Evolutionary conservation across 192 early-diverging fungal genomes (phyloP).

Genomic region (Coemansia sp.): DNA sequence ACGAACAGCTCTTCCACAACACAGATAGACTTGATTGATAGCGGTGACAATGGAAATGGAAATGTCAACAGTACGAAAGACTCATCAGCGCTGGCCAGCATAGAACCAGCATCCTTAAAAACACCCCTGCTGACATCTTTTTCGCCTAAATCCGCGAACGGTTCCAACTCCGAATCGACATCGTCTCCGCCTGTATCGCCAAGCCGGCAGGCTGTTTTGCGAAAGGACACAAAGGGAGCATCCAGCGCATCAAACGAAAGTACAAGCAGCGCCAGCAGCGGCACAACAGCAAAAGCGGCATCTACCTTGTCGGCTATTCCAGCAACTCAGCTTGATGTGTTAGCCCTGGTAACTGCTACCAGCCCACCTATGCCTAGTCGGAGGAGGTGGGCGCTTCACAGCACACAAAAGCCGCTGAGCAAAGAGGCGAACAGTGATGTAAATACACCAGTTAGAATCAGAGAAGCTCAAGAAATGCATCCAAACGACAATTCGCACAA

Average conservation of each 20-base stretch:
- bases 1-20: neutral
- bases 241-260: neutral
- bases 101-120: neutral
- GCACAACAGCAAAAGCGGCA: neutral
- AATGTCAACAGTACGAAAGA: neutral
- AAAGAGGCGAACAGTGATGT: neutral
- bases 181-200: slow-evolving; percentile 44
- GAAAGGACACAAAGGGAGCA: neutral
- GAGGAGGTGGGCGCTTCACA: slow-evolving; percentile 32
- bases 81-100: neutral
- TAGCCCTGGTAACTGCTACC: slow-evolving; percentile 53
- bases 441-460: neutral
- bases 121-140: neutral
- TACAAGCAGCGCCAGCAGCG: neutral
- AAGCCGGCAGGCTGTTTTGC: slow-evolving; percentile 43
- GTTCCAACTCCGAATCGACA: slow-evolving; percentile 11
- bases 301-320: slow-evolving; percentile 24
- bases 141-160: neutral
- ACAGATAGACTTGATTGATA: neutral
- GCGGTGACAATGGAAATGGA: neutral
- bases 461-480: too few species aligned
- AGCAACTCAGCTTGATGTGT: slow-evolving; percentile 49
- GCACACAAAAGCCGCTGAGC: slow-evolving; percentile 29
- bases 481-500: neutral
- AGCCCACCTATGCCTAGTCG: slow-evolving; percentile 56